These are phyloP conservation scores for Aureobasidium lini DNA, from an alignment of 2,329 filamentous ascomycete genomes.

Conservation along the genomic window DNA sequence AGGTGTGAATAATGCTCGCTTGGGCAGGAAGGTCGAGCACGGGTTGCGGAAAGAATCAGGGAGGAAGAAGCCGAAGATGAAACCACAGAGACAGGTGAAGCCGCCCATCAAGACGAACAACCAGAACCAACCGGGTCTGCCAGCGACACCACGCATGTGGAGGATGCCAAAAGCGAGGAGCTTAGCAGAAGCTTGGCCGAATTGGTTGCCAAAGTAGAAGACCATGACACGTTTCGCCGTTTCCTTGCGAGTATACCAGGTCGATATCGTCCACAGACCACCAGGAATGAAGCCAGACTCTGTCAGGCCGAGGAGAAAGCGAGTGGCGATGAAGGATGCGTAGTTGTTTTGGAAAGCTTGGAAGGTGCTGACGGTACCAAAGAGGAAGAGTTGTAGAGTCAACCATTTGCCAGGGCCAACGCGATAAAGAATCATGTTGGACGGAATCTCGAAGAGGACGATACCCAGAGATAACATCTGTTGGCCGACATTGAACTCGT, in stretches of 20 bases:
- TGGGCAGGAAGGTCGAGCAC: conserved; percentile 22
- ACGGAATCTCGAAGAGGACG: conserved; percentile 27
- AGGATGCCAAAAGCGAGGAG: conserved; percentile 38
- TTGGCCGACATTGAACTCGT: conserved; percentile 29
- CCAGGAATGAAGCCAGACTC: conserved; percentile 43
- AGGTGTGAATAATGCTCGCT: conserved; percentile 22
- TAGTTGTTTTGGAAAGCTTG: conserved; percentile 35
- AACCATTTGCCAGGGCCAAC: conserved; percentile 34
- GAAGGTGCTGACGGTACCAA: conserved; percentile 33
- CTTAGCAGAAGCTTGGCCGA: conserved; percentile 34
- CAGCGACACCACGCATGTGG: conserved; percentile 21
- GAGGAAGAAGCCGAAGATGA: conserved; percentile 27
- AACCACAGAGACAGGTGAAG: conserved; percentile 28
- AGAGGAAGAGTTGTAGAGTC: conserved; percentile 30
- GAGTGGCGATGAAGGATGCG: conserved; percentile 31
- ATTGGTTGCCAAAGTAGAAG: conserved; percentile 41
- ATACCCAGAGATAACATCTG: conserved; percentile 29
- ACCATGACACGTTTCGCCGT: conserved; percentile 34
- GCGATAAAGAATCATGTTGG: conserved; percentile 27
- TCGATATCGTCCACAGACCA: conserved; percentile 41
- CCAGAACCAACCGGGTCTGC: conserved; percentile 23
- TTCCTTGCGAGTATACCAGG: conserved; percentile 42
- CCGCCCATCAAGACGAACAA: conserved; percentile 25
- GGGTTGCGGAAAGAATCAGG: conserved; percentile 27
- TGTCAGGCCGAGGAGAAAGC: conserved; percentile 31